Conservation (phyloP, 73 alveolate genomes). For the Paramecium biaurelia region DNA sequence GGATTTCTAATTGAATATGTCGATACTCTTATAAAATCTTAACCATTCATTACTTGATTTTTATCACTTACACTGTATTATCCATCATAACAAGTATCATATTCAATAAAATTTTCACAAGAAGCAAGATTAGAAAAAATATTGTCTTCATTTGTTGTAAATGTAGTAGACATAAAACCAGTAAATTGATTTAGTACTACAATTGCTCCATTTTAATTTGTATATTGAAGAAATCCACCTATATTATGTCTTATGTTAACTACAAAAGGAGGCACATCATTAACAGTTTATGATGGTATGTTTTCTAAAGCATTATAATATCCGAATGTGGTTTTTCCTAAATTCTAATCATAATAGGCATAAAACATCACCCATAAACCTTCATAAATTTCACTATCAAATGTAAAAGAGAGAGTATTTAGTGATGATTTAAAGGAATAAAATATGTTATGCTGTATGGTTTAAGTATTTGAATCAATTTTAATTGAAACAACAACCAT, state of each 20-base stretch:
- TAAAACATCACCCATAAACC: neutral
- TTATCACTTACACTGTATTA: neutral
- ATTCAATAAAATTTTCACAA: neutral
- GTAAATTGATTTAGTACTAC: neutral
- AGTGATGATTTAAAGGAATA: neutral
- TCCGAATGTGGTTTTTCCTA: neutral
- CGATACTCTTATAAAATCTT: neutral
- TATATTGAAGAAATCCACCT: neutral
- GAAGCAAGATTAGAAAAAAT: neutral
- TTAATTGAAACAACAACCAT: neutral
- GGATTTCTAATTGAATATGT: neutral
- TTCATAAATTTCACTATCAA: neutral
- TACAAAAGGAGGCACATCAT: neutral
- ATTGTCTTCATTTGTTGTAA: neutral
- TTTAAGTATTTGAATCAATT: neutral
- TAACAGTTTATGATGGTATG: neutral
- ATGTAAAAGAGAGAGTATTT: neutral
- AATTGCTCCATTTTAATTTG: neutral
- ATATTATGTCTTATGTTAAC: neutral
- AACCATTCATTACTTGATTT: neutral
- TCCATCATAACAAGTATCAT: neutral
- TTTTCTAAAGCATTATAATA: neutral
- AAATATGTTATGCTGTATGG: neutral
- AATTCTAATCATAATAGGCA: neutral
- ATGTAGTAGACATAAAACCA: neutral